Conservation (phyloP, 2,329 filamentous ascomycete genomes). For the Aspergillus eucalypticola region DNA sequence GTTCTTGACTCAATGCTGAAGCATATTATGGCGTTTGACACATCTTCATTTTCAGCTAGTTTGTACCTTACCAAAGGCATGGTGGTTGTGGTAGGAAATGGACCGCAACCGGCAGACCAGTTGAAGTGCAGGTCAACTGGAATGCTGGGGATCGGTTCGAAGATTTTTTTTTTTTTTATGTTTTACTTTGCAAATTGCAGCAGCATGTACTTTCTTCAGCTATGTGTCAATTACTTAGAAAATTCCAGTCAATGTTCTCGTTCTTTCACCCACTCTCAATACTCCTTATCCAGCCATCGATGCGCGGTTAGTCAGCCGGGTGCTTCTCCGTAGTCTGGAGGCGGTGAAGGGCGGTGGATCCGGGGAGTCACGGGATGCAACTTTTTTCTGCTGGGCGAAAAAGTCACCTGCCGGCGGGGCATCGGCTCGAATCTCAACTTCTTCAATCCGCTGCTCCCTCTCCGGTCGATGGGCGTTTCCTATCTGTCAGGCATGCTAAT, state of each 20-base stretch:
- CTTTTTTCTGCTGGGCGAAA: constrained; percentile 21
- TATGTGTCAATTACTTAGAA: constrained; percentile 1
- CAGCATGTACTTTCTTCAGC: neutral
- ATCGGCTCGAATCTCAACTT: constrained; percentile 4
- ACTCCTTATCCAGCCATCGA: neutral
- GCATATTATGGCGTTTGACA: constrained; percentile 41
- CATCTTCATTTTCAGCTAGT: constrained; percentile 18
- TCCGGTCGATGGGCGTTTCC: neutral
- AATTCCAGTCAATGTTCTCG: neutral
- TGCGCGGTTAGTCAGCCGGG: neutral
- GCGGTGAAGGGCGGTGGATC: constrained; percentile 15
- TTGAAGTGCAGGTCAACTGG: constrained; percentile 47
- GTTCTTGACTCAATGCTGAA: constrained; percentile 26
- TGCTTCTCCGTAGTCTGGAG: constrained; percentile 7
- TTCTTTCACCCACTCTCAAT: too few relatives aligned
- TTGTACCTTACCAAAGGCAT: constrained; percentile 18
- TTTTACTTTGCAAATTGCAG: neutral
- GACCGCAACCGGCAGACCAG: constrained; percentile 12
- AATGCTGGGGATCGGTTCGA: neutral
- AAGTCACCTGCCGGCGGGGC: constrained; percentile 18
- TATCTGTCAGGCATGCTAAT: neutral
- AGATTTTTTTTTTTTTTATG: neutral
- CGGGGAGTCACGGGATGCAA: constrained; percentile 16
- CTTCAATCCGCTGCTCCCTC: neutral
- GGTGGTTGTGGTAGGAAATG: neutral